Conservation (phyloP, 116 monocot genomes). For the Cymodocea nodosa region DNA sequence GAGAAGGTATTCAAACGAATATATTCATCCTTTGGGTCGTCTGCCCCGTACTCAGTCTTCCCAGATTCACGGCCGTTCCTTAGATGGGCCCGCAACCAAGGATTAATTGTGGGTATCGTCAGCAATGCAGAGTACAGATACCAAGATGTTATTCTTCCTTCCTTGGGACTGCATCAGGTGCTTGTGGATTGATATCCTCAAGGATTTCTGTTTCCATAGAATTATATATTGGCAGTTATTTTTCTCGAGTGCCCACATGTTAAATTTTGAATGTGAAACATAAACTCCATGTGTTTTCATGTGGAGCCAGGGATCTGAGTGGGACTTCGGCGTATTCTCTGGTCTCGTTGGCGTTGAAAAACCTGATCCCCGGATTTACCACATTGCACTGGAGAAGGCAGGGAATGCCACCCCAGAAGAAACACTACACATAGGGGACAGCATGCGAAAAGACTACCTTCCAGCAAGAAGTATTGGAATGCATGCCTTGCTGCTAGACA, state of each 20-base stretch:
- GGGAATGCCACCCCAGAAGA: constrained; percentile 61
- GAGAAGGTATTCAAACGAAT: constrained; percentile 90
- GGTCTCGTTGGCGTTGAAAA: constrained; percentile 80
- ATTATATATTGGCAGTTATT: neutral
- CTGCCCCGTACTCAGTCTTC: constrained; percentile 83
- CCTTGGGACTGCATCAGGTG: constrained; percentile 79
- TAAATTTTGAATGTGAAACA: neutral
- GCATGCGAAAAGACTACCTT: constrained; percentile 82
- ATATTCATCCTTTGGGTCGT: constrained; percentile 85
- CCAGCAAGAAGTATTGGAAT: constrained; percentile 81
- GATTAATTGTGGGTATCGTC: constrained; percentile 65
- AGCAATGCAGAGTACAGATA: constrained; percentile 94
- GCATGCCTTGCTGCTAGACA: constrained; percentile 72
- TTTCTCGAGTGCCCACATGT: neutral
- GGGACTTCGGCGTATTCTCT: constrained; percentile 99
- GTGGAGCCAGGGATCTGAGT: constrained; percentile 64
- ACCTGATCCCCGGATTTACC: constrained; percentile 68
- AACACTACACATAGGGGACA: constrained; percentile 80
- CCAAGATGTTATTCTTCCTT: constrained; percentile 89
- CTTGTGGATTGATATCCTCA: no score
- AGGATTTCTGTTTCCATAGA: neutral
- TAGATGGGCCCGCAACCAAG: constrained; percentile 68
- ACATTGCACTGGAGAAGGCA: constrained; percentile 85
- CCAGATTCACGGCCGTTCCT: constrained; percentile 81
- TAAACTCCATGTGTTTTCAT: neutral